Base-by-base conservation (phyloP, 2,329 filamentous ascomycete species). In the Onygenales sp. region DNA sequence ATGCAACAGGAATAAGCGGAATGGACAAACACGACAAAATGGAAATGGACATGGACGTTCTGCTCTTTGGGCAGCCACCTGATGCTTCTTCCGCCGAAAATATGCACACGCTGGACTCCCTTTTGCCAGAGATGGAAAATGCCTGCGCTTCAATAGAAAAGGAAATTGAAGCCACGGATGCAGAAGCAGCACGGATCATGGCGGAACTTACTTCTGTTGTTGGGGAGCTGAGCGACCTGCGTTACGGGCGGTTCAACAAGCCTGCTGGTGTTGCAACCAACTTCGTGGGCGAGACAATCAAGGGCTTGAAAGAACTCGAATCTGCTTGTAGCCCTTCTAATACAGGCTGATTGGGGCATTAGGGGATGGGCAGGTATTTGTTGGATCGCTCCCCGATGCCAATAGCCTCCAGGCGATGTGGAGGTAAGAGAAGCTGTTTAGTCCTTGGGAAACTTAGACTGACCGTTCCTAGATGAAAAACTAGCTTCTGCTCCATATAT, bases 151-250 rank as follows among this genome's bases (percentile, higher is more conserved):
- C 82, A 55, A 71, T 95, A 32, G 81, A 90, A 62, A 76, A 75
- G 17, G 85, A 93, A 63, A 81, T 92, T 52, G 73, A 76, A 54
- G 74, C 73, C 40, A 74, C 91, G 4, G 80, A 88, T 59, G 73
- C 78, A 36, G 85, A 92, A 59, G 82, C 86, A 51, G 74, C 76
- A 0, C 66, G 67, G 1, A 71, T 89, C 2, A 68, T 86, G 5
- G 74, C 78, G 3, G 79, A 81, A 9, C 78, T 93, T 50, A 77
- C 78, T 58, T 77, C 82, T 53, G 84, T 79, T 0, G 79, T 93
- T 13, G 85, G 85, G 34, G 82, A 80, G 47, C 73, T 95, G 65
- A 94, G 88, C 67, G 88, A 94, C 68, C 75, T 95, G 52, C 83
- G 87, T 45, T 92, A 93, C 63, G 89, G 90, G 39, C 84, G 83